Evolutionary conservation across 345 rosid species (phyloP).

Genomic region (Citrus glauca): DNA sequence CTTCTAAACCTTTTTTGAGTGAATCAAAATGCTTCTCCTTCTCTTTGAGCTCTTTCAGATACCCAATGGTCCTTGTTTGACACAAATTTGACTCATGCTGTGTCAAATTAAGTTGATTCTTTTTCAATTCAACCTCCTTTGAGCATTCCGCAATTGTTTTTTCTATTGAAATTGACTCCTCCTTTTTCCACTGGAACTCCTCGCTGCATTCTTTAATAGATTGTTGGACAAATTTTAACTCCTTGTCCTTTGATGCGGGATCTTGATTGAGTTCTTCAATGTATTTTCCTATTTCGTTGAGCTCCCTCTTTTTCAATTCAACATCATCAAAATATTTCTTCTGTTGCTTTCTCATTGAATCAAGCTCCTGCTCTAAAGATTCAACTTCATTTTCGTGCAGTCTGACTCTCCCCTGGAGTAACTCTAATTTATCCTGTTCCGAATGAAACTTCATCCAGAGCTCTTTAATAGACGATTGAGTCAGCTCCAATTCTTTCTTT

Average conservation of each 20-base stretch:
- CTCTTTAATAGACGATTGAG: constrained; percentile 11
- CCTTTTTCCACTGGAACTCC: constrained; percentile 17
- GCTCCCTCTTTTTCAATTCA: constrained; percentile 12
- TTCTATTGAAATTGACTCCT: constrained; percentile 12
- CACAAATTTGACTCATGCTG: constrained; percentile 11
- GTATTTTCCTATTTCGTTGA: background rate
- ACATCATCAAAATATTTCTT: constrained; percentile 9
- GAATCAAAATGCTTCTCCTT: constrained; percentile 24
- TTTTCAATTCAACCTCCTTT: constrained; percentile 18
- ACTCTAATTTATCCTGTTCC: constrained; percentile 16
- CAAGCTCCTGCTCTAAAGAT: constrained; percentile 21
- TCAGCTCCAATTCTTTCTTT: background rate
- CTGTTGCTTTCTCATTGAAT: background rate
- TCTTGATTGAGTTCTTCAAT: background rate
- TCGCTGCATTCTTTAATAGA: constrained; percentile 14
- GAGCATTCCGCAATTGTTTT: constrained; percentile 15
- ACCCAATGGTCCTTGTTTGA: constrained; percentile 8
- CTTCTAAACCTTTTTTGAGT: constrained; percentile 2
- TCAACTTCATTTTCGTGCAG: background rate
- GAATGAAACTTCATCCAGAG: constrained; percentile 16
- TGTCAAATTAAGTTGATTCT: constrained; percentile 11
- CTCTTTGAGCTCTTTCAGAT: constrained; percentile 15
- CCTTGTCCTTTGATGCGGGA: background rate
- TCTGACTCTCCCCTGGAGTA: background rate
- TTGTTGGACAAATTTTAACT: constrained; percentile 18